Percentiles rank a stretch among this genome's conserved stretches.
phyloP scores from a whole-genome alignment of 768 basidiomycete species.

The Hortiboletus campestris region DNA sequence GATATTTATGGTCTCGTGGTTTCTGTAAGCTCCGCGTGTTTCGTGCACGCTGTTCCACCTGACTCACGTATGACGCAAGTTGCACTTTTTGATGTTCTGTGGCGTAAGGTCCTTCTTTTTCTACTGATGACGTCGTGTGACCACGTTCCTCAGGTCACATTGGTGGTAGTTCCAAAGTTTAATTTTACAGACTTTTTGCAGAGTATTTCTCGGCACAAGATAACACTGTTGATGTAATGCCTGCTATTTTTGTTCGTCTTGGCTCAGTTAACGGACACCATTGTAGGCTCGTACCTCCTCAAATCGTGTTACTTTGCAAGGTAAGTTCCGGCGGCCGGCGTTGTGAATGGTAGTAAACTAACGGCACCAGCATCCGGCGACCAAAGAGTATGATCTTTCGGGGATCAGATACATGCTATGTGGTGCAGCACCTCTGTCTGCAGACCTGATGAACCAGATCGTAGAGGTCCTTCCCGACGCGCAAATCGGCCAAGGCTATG shows the following conservation, averaged over 20 bases:
- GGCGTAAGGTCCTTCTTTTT: slow-evolving; percentile 39
- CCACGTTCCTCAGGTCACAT: slow-evolving; percentile 40
- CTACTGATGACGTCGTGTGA: neutral
- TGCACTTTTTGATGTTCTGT: slow-evolving; percentile 53
- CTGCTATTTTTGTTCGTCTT: neutral
- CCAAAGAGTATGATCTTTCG: slow-evolving; percentile 48
- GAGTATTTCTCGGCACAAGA: slow-evolving; percentile 56
- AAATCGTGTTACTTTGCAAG: slow-evolving; percentile 66
- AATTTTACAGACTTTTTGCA: slow-evolving; percentile 59
- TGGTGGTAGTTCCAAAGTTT: slow-evolving; percentile 64
- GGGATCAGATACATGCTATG: slow-evolving; percentile 52
- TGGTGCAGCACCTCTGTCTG: slow-evolving; percentile 64
- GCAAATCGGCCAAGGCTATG: slow-evolving; percentile 64
- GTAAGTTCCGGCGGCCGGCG: slow-evolving; percentile 29
- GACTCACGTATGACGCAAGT: slow-evolving; percentile 29
- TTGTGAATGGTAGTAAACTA: neutral
- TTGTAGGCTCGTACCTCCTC: slow-evolving; percentile 60
- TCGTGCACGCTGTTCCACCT: neutral
- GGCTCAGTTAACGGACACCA: neutral
- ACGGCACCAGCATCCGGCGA: slow-evolving; percentile 46
- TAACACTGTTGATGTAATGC: slow-evolving; percentile 54
- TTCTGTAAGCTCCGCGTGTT: slow-evolving; percentile 37
- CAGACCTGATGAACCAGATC: slow-evolving; percentile 48
- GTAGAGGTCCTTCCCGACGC: slow-evolving; percentile 54
- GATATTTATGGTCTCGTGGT: slow-evolving; percentile 63